Evolutionary conservation across 2,329 filamentous ascomycete genomes (phyloP).

Genomic region (Aspergillus ochraceus): DNA sequence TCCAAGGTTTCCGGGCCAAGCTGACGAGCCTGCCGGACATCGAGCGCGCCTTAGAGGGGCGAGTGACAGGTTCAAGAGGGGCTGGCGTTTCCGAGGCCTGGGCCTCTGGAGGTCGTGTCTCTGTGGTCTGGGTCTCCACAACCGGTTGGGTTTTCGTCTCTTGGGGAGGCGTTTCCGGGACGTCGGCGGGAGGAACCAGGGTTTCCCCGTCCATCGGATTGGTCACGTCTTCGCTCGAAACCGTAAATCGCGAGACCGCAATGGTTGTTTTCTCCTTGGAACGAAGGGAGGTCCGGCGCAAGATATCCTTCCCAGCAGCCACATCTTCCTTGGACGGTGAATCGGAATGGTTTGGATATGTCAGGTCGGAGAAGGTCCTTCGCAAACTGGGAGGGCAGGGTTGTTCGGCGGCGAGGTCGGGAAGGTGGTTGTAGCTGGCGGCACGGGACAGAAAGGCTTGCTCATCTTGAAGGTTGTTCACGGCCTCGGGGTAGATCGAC

Average conservation of each 20-base stretch:
- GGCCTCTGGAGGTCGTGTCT: neutral
- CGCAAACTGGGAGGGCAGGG: slow-evolving; percentile 42
- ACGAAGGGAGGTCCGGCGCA: slow-evolving; percentile 42
- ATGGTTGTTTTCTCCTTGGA: slow-evolving; percentile 34
- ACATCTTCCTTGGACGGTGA: slow-evolving; percentile 40
- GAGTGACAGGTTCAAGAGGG: slow-evolving; percentile 29
- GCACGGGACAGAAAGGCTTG: slow-evolving; percentile 48
- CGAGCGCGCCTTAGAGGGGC: slow-evolving; percentile 45
- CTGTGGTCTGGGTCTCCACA: neutral
- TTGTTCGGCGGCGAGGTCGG: slow-evolving; percentile 37
- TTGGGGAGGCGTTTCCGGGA: neutral
- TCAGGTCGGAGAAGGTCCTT: slow-evolving; percentile 52
- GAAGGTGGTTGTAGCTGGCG: slow-evolving; percentile 60
- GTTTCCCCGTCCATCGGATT: slow-evolving; percentile 20
- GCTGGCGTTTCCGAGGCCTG: slow-evolving; percentile 27
- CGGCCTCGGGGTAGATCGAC: slow-evolving; percentile 25
- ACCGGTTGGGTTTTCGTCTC: neutral
- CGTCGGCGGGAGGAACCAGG: slow-evolving; percentile 17
- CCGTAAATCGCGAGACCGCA: slow-evolving; percentile 37
- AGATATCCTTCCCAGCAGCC: slow-evolving; percentile 41
- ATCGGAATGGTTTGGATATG: slow-evolving; percentile 41
- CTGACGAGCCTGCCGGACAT: slow-evolving; percentile 53
- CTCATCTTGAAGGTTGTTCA: slow-evolving; percentile 27
- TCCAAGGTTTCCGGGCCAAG: slow-evolving; percentile 54
- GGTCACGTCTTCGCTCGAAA: slow-evolving; percentile 39